Evolutionary conservation across 2,329 filamentous ascomycete genomes (phyloP).

Genomic region (Scleromitrula shiraiana): DNA sequence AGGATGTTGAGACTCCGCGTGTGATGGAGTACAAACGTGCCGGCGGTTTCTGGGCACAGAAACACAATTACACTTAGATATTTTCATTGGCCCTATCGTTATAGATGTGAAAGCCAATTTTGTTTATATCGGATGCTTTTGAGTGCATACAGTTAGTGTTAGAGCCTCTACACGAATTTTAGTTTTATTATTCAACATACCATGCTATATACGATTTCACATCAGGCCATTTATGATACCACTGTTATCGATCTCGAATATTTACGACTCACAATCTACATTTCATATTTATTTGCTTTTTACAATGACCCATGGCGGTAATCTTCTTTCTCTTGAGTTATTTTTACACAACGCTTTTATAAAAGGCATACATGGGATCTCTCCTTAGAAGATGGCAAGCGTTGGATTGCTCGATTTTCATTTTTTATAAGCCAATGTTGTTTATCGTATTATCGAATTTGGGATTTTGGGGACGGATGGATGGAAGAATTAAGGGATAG

Average conservation of each 20-base stretch:
- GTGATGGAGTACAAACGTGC: constrained; percentile 27
- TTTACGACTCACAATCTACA: neutral
- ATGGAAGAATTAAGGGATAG: neutral
- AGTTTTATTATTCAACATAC: too few species aligned
- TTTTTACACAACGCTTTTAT: neutral
- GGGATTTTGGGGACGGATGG: neutral
- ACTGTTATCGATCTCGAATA: constrained; percentile 3
- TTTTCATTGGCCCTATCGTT: too few species aligned
- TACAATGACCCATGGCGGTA: neutral
- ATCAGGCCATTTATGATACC: constrained; percentile 4
- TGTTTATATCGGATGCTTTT: constrained; percentile 4
- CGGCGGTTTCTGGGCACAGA: too few species aligned
- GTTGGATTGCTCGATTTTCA: neutral
- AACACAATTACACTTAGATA: too few species aligned
- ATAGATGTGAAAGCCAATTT: too few species aligned
- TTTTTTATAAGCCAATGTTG: neutral
- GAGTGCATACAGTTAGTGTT: too few species aligned
- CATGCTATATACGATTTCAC: constrained; percentile 3
- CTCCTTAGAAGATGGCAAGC: constrained; percentile 3
- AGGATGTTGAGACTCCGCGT: constrained; percentile 17
- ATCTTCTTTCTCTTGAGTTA: neutral
- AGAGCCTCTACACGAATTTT: too few species aligned
- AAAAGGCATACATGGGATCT: constrained; percentile 9
- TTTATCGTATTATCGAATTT: too few species aligned
- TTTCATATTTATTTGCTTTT: neutral